Evolutionary conservation across 768 basidiomycete species (phyloP), one percentile per base, ranked within the genome.

Genomic region (Sistotremastrum suecicum): DNA sequence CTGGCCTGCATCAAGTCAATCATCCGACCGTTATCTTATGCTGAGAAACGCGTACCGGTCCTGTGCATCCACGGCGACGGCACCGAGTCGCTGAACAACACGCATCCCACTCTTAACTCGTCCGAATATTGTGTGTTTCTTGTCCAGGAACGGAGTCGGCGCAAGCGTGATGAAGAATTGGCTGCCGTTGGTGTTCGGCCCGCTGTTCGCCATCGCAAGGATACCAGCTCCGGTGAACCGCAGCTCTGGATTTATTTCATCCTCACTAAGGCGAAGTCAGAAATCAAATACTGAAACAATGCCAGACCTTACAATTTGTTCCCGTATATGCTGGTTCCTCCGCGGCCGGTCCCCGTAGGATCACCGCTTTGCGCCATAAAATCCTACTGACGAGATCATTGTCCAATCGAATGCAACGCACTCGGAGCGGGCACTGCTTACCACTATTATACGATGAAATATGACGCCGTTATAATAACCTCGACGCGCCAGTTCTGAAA

Each of bases 291-390:
- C 34, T 43, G 33, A 51, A 38, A 20, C 4, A 34, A 29, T 9
- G 36, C 35, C 39, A 11, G 35, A 3, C 70, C 79, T 49, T 55
- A 84, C 83, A 87, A 97, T 64, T 81, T 87, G 57, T 79, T 82
- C 39, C 85, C 88, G 54, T 85, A 89, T 51, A 88, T 87, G 54
- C 87, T 88, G 30, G 82, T 84, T 37, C 87, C 86, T 34, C 94
- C 92, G 56, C 86, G 68, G 30, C 94, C 94, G 1, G 94, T 97
- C 29, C 94, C 94, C 10, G 91, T 94, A 7, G 92, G 94, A 60
- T 94, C 91, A 37, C 92, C 94, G 31, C 76, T 80, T 66, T 99
- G 94, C 10, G 95, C 80, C 94, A 97, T 97, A 58, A 97, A 97
- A 59, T 92, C 91, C 83, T 92, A 41, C 34, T 46, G 34, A 46